Base-by-base conservation (phyloP, 2,329 filamentous ascomycete species). In the Knoxdaviesia capensis region DNA sequence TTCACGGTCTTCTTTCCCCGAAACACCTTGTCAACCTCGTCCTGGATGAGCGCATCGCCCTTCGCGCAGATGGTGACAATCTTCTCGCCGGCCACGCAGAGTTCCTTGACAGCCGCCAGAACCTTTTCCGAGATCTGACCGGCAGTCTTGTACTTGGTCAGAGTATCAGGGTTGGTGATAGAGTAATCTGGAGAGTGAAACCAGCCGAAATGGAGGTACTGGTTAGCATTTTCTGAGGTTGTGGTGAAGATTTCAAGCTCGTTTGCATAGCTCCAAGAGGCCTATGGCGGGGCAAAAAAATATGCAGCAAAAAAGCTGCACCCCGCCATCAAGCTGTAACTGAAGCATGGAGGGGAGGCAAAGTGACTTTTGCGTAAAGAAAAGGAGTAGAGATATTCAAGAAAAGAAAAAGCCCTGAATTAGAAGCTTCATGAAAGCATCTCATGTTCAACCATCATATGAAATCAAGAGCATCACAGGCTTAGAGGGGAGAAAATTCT, bases 91-190 rank as follows among this genome's bases (percentile, higher is more conserved):
- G 88, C 80, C 47, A 82, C 70, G 58, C 84, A 75, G 48, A 78
- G 67, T 59, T 72, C 68, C 46, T 71, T 66, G 50, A 98, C 88
- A 52, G 80, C 80, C 54, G 86, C 84, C 52, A 98, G 76, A 52
- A 93, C 88, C 68, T 88, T 94, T 62, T 94, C 84, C 41, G 88
- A 90, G 64, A 98, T 96, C 59, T 82, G 72, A 48, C 83, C 88
- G 44, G 90, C 90, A 50, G 82, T 87, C 78, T 94, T 96, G 74
- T 96, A 96, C 73, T 96, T 98, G 65, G 90, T 96, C 54, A 98
- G 74, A 54, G 86, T 94, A 61, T 92, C 83, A 47, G 83, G 84
- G 69, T 92, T 90, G 62, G 77, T 83, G 61, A 94, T 76, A 52
- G 82, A 74, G 68, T 92, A 87, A 61, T 93, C 84, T 93, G 52